phyloP scores from a whole-genome alignment of 306 rosid genomes.

The Quercus mongolica region DNA sequence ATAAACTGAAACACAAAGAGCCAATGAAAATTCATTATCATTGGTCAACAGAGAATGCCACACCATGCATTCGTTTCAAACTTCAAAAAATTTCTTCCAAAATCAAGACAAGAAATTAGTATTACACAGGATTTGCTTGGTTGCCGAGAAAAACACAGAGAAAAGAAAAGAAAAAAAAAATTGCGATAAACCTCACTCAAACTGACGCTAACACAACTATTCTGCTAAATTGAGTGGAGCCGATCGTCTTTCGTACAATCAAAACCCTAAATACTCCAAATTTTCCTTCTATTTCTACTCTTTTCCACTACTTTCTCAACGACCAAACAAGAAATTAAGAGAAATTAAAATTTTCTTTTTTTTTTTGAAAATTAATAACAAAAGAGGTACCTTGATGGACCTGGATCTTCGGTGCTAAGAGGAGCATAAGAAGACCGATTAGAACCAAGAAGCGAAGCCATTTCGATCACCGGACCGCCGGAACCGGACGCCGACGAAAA shows the following conservation, averaged over 20 bases:
- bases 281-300: not conserved
- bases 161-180: not conserved
- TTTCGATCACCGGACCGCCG: slow-evolving; percentile 66
- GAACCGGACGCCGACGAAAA: slow-evolving; percentile 60
- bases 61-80: not conserved
- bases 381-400: slow-evolving; percentile 36
- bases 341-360: not conserved
- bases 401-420: slow-evolving; percentile 72
- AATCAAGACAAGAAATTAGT: not conserved
- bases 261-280: not conserved
- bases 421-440: slow-evolving; percentile 64
- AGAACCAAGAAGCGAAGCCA: slow-evolving; percentile 64
- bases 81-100: not conserved
- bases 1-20: too few species aligned
- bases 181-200: not conserved
- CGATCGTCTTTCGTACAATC: not conserved
- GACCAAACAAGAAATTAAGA: not conserved
- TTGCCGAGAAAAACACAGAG: not conserved
- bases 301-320: not conserved
- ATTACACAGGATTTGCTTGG: not conserved
- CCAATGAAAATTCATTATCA: too few species aligned
- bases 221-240: not conserved
- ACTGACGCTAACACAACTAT: not conserved
- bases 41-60: too few species aligned
- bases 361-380: not conserved